Conservation (phyloP, 2,329 filamentous ascomycete species). For the Thelonectria blattea region DNA sequence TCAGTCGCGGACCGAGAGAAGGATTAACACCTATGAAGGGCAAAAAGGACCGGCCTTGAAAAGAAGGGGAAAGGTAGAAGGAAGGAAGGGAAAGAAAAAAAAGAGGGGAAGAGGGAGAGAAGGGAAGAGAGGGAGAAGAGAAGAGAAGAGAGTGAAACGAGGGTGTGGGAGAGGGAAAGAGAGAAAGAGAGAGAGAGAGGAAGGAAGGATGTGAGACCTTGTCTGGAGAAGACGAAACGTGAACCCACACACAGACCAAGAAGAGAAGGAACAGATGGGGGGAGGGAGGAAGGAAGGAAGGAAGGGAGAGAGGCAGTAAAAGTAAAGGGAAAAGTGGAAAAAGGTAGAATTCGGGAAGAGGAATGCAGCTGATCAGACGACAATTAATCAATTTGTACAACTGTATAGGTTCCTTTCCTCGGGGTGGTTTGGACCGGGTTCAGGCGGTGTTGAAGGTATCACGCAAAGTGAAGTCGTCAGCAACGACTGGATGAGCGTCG, state of each 20-base stretch:
- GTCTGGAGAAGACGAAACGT: background rate
- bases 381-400: background rate
- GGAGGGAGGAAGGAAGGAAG: background rate
- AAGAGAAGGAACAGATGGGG: background rate
- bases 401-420: background rate
- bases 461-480: background rate
- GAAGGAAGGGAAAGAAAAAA: constrained; percentile 24
- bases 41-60: constrained; percentile 36
- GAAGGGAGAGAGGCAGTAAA: background rate
- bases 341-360: background rate
- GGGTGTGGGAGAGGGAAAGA: constrained; percentile 13
- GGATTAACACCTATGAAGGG: constrained; percentile 24
- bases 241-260: background rate
- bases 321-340: background rate
- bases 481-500: background rate
- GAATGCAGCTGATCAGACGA: background rate
- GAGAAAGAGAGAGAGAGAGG: background rate
- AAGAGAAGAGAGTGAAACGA: constrained; percentile 14
- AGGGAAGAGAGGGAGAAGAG: constrained; percentile 13
- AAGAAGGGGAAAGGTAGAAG: constrained; percentile 28
- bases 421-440: background rate
- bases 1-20: constrained; percentile 33
- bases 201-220: background rate
- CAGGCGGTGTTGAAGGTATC: constrained; percentile 8
- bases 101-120: constrained; percentile 20